A percentile compares a stretch with the other conserved stretches of the same genome.
These are phyloP conservation scores for Amesomyces nigricolor DNA, from an alignment of 2,329 filamentous ascomycete species.

Conservation along the genomic window DNA sequence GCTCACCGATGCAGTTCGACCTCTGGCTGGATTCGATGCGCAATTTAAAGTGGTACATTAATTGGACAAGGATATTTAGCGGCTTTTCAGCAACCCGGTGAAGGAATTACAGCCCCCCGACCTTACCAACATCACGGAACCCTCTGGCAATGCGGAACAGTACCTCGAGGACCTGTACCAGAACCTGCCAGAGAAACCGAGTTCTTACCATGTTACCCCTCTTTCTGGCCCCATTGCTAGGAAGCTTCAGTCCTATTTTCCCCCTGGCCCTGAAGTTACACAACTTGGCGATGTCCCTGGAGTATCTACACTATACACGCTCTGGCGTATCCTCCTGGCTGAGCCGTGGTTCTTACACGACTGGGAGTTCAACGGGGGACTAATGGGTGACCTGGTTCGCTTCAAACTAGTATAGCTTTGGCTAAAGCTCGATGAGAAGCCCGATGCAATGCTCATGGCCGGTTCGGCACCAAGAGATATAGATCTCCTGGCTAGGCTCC, in stretches of 20 bases:
- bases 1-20: neutral
- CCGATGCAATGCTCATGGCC: too few species aligned
- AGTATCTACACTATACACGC: slow-evolving; percentile 17
- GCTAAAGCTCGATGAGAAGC: slow-evolving; percentile 13
- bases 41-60: neutral
- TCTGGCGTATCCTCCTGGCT: slow-evolving; percentile 12
- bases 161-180: neutral
- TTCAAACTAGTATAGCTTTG: slow-evolving; percentile 16
- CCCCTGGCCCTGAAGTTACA: too few species aligned
- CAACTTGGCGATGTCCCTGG: too few species aligned
- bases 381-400: slow-evolving; percentile 15
- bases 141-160: neutral
- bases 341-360: slow-evolving; percentile 12
- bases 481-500: slow-evolving; percentile 15
- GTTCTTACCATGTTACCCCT: neutral
- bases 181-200: neutral
- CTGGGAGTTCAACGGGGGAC: slow-evolving; percentile 15
- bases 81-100: neutral
- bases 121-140: neutral
- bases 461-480: too few species aligned
- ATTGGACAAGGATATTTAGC: neutral
- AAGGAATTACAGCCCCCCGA: neutral
- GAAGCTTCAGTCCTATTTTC: too few species aligned
- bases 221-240: neutral
- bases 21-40: neutral